Base-by-base conservation (phyloP, 208 protist species). In the Polymyxa betae region DNA sequence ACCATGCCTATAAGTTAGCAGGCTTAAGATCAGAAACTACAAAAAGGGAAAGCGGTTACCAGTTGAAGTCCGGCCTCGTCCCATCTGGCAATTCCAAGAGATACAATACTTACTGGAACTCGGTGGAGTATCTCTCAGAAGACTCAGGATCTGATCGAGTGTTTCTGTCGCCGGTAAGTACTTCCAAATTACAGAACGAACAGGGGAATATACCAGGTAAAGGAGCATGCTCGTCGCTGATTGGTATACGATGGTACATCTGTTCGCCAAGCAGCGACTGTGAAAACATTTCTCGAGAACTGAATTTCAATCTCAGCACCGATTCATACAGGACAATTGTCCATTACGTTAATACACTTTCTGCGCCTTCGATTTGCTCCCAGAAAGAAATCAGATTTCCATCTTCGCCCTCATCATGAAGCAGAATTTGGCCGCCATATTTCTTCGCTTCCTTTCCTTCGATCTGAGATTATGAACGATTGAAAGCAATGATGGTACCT, bases 241-340 rank as follows among this genome's bases (percentile, higher is more conserved):
- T 82, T 16, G 72, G 72, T 38, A 82, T 82, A 35, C 72, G 72
- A 82, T 82, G 72, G n/a, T 82, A 82, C 72, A 82, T 82, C 72
- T 82, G 72, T 12, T 82, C 72, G 40, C 72, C 72, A 82, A 82
- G 72, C 72, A 82, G n/a, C 40, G 72, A 82, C 72, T n/a, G 35
- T 43, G 72, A 82, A 43, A 82, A 82, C 72, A 82, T 82, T 43
- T 82, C 72, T 40, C 72, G n/a, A 43, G 16, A 45, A 5, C 49
- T 60, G 49, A 29, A 60, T 60, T 60, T 5, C 49, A 24, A 29
- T 24, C 5, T 24, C 49, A 60, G 24, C 12, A 60, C 49, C 49
- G 49, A 60, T 29, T 24, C 5, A 5, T 60, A 5, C 12, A 29
- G 49, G 49, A 24, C 5, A 24, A 60, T 60, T 60, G 49, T 29